Percentiles rank a stretch among this genome's conserved stretches.
These are phyloP conservation scores for Jaltomata sinuosa DNA, from an alignment of 257 asterid species.

Conservation along the genomic window DNA sequence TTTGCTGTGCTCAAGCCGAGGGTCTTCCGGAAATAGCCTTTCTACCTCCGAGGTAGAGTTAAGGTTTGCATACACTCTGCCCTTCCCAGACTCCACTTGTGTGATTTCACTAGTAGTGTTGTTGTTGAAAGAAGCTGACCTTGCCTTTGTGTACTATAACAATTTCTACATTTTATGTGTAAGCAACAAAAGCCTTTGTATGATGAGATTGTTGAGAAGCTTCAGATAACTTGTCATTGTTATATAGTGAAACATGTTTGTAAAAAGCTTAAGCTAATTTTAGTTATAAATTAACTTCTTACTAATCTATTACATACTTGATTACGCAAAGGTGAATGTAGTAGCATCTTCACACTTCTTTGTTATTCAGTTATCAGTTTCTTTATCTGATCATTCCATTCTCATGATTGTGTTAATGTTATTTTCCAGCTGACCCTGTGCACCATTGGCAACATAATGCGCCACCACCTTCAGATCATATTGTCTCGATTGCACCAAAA, in stretches of 20 bases:
- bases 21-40: too few relatives aligned
- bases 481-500: conserved; percentile 42
- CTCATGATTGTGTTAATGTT: neutral
- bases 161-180: neutral
- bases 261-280: neutral
- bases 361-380: neutral
- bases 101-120: too few relatives aligned
- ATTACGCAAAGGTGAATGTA: neutral
- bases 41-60: too few relatives aligned
- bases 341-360: too few relatives aligned
- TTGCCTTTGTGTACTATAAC: neutral
- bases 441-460: conserved; percentile 61
- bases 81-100: too few relatives aligned
- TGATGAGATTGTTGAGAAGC: neutral
- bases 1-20: too few relatives aligned
- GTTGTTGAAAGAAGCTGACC: neutral
- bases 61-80: too few relatives aligned
- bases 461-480: conserved; percentile 39
- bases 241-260: neutral
- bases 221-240: neutral
- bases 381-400: neutral
- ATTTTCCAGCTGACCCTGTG: conserved; percentile 40
- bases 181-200: neutral
- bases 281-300: neutral
- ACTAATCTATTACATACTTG: neutral